Conservation (phyloP, 2,329 filamentous ascomycete genomes). For the Diaporthe citrichinensis region DNA sequence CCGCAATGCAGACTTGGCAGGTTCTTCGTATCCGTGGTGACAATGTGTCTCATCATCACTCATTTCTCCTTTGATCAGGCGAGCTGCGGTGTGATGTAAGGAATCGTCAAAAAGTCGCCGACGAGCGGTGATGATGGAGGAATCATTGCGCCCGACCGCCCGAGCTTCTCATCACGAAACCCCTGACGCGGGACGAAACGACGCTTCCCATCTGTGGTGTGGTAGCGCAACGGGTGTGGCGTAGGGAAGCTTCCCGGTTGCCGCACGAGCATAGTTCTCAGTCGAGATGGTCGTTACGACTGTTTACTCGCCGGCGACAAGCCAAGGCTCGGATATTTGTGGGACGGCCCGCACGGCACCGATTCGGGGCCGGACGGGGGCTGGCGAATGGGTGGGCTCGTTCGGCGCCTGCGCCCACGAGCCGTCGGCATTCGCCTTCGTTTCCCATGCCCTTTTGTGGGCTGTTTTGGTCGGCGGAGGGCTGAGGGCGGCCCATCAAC, state of each 20-base stretch:
- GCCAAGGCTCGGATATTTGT: slow-evolving; percentile 7
- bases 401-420: neutral
- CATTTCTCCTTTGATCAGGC: neutral
- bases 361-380: slow-evolving; percentile 10
- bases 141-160: slow-evolving; percentile 6
- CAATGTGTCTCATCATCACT: neutral
- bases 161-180: neutral
- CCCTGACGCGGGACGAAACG: neutral
- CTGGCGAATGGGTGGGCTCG: neutral
- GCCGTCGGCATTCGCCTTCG: neutral
- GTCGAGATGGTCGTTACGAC: neutral
- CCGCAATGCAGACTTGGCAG: neutral
- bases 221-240: neutral
- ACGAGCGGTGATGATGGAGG: neutral
- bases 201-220: slow-evolving; percentile 6
- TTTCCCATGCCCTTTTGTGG: neutral
- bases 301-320: neutral
- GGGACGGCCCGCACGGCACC: slow-evolving; percentile 25
- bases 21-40: neutral
- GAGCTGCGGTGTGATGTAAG: slow-evolving; percentile 12
- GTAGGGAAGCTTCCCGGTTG: neutral
- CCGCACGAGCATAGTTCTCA: neutral
- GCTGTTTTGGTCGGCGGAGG: neutral
- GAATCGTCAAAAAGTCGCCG: neutral
- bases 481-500: neutral